Conservation (phyloP, 1,284 basidiomycete genomes). For the Papiliotrema nemorosa region DNA sequence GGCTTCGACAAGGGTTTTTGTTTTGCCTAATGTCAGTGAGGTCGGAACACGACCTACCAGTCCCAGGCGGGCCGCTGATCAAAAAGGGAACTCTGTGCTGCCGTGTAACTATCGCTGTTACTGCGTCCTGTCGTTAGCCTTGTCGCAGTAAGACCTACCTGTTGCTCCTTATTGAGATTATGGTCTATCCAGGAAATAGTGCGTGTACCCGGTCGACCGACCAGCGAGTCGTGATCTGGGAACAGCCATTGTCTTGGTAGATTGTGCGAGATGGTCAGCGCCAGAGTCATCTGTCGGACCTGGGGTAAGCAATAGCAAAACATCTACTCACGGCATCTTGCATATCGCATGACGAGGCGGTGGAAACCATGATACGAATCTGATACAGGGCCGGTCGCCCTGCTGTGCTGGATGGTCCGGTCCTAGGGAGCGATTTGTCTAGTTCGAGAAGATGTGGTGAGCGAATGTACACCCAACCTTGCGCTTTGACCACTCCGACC, state of each 20-base stretch:
- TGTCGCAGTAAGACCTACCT: conserved; percentile 12
- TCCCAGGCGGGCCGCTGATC: conserved; percentile 34
- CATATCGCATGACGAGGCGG: conserved; percentile 18
- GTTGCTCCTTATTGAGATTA: conserved; percentile 41
- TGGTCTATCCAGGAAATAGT: conserved; percentile 21
- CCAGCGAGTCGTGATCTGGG: conserved; percentile 13
- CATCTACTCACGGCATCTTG: conserved; percentile 33
- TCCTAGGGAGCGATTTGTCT: conserved; percentile 6
- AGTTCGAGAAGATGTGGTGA: conserved; percentile 6
- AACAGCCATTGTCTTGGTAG: conserved; percentile 31
- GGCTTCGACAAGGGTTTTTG: conserved; percentile 44
- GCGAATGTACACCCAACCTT: conserved; percentile 34
- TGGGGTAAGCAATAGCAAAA: neutral
- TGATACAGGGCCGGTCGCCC: conserved; percentile 22
- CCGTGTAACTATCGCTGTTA: conserved; percentile 11
- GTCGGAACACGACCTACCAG: conserved; percentile 8
- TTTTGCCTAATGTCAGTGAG: conserved; percentile 38
- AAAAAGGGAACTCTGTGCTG: conserved; percentile 22
- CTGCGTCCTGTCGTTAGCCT: conserved; percentile 8
- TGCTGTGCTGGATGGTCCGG: neutral
- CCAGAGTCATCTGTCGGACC: conserved; percentile 1
- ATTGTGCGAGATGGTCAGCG: neutral
- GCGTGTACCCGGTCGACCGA: neutral
- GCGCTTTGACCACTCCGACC: conserved; percentile 29
- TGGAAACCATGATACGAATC: conserved; percentile 28